Evolutionary conservation across 2,329 filamentous ascomycete genomes (phyloP).

Genomic region (Scedosporium dehoogii): DNA sequence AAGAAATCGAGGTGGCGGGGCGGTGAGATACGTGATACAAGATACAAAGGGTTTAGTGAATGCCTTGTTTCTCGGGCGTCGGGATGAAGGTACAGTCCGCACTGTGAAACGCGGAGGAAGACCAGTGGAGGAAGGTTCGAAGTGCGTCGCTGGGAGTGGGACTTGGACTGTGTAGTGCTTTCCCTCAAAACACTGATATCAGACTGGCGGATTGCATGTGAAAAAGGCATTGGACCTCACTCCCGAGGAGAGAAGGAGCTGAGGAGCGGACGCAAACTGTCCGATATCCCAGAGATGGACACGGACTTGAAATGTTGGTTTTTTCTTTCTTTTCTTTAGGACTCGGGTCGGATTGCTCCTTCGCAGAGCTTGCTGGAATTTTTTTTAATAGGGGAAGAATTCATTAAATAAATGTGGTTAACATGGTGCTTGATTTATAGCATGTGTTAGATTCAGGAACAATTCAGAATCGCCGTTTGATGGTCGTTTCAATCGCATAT

Average conservation of each 20-base stretch:
- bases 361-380: not conserved
- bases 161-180: not conserved
- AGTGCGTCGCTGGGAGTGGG: not conserved
- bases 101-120: not conserved
- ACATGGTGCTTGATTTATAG: not conserved
- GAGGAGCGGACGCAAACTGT: no score
- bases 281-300: no score
- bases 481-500: constrained; percentile 7
- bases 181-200: not conserved
- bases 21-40: not conserved
- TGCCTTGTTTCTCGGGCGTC: not conserved
- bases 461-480: not conserved
- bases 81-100: not conserved
- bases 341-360: not conserved
- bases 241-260: no score
- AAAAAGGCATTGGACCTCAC: not conserved
- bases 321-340: no score
- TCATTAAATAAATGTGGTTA: not conserved
- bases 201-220: not conserved
- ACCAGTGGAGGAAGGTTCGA: not conserved
- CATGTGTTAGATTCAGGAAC: not conserved
- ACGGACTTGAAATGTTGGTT: no score
- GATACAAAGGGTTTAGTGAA: not conserved
- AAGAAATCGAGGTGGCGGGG: constrained; percentile 4
- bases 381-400: not conserved